These are phyloP conservation scores for Thinopyrum elongatum DNA, from an alignment of 176 grass and related monocot species.

Conservation along the genomic window DNA sequence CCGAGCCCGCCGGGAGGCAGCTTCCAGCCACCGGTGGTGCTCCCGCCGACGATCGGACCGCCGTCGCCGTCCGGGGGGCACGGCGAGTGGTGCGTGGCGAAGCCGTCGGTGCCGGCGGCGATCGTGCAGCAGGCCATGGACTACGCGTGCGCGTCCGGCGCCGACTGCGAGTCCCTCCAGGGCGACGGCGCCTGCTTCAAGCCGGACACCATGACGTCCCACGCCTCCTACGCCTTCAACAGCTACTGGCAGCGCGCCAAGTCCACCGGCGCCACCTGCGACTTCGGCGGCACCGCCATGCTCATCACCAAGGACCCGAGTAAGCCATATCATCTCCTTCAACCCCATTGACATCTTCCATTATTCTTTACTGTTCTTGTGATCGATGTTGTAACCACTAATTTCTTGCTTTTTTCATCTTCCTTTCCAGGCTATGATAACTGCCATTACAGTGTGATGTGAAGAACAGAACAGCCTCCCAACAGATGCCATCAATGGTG, in stretches of 20 bases:
- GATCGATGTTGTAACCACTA: not conserved
- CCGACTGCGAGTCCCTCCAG: conserved; percentile 69
- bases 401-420: not conserved
- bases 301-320: conserved; percentile 90
- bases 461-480: conserved; percentile 3
- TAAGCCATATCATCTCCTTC: conserved; percentile 26
- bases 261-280: conserved; percentile 77
- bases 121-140: conserved; percentile 91
- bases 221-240: conserved; percentile 93
- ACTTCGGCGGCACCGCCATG: conserved; percentile 88
- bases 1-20: conserved; percentile 31
- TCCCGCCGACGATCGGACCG: not conserved
- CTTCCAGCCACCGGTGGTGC: no score
- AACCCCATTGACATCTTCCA: not conserved
- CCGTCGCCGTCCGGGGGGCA: conserved; percentile 5
- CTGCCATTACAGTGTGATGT: conserved; percentile 76
- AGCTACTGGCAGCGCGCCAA: conserved; percentile 85
- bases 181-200: conserved; percentile 54
- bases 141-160: conserved; percentile 74
- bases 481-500: not conserved
- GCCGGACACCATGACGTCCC: conserved; percentile 66
- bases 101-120: conserved; percentile 65
- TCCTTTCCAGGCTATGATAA: conserved; percentile 49
- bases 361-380: not conserved
- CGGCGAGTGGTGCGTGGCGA: conserved; percentile 73